Base-by-base conservation (phyloP, 768 basidiomycete species). In the Lactarius psammicola region DNA sequence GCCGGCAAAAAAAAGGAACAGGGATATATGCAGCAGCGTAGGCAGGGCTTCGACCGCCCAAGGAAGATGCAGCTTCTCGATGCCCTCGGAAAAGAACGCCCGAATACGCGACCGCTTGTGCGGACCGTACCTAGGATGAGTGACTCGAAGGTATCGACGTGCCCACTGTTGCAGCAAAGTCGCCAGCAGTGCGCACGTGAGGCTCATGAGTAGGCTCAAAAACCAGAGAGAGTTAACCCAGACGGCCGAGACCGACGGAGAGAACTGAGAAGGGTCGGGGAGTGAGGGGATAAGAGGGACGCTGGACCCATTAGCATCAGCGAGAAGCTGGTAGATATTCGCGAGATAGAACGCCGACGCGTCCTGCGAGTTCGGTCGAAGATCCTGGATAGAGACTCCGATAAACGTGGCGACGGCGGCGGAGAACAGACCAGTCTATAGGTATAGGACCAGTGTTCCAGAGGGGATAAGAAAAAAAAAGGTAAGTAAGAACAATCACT, bases 101-200 rank as follows among this genome's bases (percentile, higher is more conserved):
- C 57, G 57, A 30, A 64, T 51, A 18, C 49, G 31, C 9, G 63
- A 40, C 23, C 63, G 57, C n/a, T 30, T 64, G 38, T 53, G 49
- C 2, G 63, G 57, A 20, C 57, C 33, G 56, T 44, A 58, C 30
- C n/a, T 23, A 2, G 58, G 63, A 11, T 64, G 51, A 59, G 63
- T 64, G 20, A 42, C 33, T 31, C 51, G 30, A 44, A 59, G 56
- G 49, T 59, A 64, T 26, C 57, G 63, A 53, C 56, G 63, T 51
- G 63, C 57, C 57, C 63, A 58, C 28, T 64, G 63, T 36, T 63
- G 63, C n/a, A 58, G n/a, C n/a, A 64, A 18, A n/a, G 56, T 64
- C 13, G 63, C 63, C 31, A 64, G n/a, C n/a, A 59, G n/a, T 4
- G 63, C 49, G 8, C 57, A 64, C 13, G 63, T 42, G 26, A 64